Percentiles rank a stretch among this genome's conserved stretches.
Evolutionary conservation across 2,329 filamentous ascomycete species (phyloP).

Genomic region (Phaeoacremonium minimum): DNA sequence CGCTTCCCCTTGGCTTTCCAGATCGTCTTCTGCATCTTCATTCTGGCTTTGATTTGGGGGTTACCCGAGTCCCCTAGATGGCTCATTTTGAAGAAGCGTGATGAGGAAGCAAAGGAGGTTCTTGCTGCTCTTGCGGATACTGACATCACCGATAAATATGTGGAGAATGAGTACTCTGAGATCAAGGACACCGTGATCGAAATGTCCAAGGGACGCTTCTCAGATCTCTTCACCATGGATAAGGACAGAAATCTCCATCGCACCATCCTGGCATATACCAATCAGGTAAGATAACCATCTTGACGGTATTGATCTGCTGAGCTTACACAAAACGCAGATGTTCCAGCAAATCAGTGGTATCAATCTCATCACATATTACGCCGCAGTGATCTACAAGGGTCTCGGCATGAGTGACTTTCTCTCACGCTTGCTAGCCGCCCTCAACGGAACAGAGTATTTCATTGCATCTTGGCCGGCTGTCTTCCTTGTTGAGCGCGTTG

Average conservation of each 20-base stretch:
- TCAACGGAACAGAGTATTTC: constrained; percentile 45
- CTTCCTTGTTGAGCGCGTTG: constrained; percentile 62
- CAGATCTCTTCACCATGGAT: constrained; percentile 12
- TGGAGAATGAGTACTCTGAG: constrained; percentile 46
- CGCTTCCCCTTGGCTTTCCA: constrained; percentile 58
- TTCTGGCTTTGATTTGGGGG: constrained; percentile 46
- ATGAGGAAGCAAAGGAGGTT: constrained; percentile 37
- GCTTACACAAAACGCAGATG: too few species aligned
- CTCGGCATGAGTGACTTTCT: constrained; percentile 49
- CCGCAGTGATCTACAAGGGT: constrained; percentile 10
- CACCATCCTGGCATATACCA: constrained; percentile 12
- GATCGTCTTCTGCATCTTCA: constrained; percentile 54
- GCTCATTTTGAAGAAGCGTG: constrained; percentile 37
- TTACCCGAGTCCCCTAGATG: constrained; percentile 48
- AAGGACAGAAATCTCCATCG: constrained; percentile 15
- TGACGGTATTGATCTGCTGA: too few species aligned
- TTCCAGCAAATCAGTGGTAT: constrained; percentile 17
- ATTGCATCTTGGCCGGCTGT: constrained; percentile 55
- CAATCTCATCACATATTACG: constrained; percentile 23
- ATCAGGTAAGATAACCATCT: constrained; percentile 4
- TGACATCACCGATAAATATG: constrained; percentile 43
- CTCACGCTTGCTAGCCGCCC: constrained; percentile 53
- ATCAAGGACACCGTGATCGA: constrained; percentile 66
- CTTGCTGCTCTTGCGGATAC: constrained; percentile 33
- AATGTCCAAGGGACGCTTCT: constrained; percentile 17